Evolutionary conservation across 495 filamentous ascomycete species (phyloP).

Genomic region (Penicillium pancosmium): DNA sequence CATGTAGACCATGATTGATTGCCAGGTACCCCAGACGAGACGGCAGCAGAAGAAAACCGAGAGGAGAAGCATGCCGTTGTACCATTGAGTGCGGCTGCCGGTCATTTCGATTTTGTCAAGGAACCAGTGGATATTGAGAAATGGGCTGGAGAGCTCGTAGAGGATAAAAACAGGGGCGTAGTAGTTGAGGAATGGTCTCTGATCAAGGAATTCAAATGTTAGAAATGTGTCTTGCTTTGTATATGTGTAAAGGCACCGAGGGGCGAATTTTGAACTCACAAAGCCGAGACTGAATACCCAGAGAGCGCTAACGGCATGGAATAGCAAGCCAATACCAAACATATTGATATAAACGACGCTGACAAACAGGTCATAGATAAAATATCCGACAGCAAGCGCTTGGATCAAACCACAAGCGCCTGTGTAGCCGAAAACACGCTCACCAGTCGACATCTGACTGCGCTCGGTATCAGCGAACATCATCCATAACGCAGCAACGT

Average conservation of each 20-base stretch:
- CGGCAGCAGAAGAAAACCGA: slow-evolving; percentile 84
- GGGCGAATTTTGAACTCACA: slow-evolving; percentile 61
- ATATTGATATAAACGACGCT: slow-evolving; percentile 70
- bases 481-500: slow-evolving; percentile 75
- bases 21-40: slow-evolving; percentile 88
- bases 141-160: slow-evolving; percentile 93
- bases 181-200: slow-evolving; percentile 94
- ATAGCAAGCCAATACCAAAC: slow-evolving; percentile 87
- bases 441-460: slow-evolving; percentile 65
- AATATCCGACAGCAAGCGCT: slow-evolving; percentile 89
- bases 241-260: not conserved
- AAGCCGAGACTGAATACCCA: slow-evolving; percentile 90
- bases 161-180: slow-evolving; percentile 92
- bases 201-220: slow-evolving; percentile 4
- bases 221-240: not conserved
- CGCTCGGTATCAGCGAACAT: slow-evolving; percentile 81
- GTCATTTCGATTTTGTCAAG: slow-evolving; percentile 97
- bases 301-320: slow-evolving; percentile 84
- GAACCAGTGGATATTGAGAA: slow-evolving; percentile 99
- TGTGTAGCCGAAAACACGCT: slow-evolving; percentile 90
- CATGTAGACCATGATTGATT: slow-evolving; percentile 71
- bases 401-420: slow-evolving; percentile 80
- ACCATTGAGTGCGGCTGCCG: slow-evolving; percentile 76
- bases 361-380: slow-evolving; percentile 86
- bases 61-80: slow-evolving; percentile 74